A percentile compares a stretch with the other conserved stretches of the same genome.
Conservation (phyloP, 2,329 filamentous ascomycete genomes). For the Hymenoscyphus occultus region DNA sequence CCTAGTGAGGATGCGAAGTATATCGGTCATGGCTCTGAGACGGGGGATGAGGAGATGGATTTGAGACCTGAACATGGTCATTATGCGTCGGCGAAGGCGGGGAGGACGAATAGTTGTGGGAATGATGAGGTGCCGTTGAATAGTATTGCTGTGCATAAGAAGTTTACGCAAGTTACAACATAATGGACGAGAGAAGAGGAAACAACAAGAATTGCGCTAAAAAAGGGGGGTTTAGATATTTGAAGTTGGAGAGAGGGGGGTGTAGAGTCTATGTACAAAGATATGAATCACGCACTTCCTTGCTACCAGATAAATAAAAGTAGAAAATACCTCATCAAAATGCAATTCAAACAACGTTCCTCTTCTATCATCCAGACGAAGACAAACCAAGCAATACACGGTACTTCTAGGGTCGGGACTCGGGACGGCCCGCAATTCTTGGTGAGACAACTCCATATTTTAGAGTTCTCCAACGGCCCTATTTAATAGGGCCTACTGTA, state of each 20-base stretch:
- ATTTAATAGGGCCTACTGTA: background rate
- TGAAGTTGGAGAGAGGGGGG: background rate
- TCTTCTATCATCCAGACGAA: background rate
- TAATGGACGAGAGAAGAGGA: background rate
- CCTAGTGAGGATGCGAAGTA: slow-evolving; percentile 2
- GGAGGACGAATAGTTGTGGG: background rate
- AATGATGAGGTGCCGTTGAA: background rate
- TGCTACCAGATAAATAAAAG: background rate
- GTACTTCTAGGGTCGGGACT: background rate
- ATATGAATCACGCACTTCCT: background rate
- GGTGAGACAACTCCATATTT: background rate
- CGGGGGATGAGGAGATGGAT: background rate
- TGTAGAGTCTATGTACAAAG: background rate
- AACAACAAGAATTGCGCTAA: too few species aligned
- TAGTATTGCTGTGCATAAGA: slow-evolving; percentile 1
- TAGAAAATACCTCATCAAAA: background rate
- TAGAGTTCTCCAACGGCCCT: background rate
- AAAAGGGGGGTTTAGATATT: background rate
- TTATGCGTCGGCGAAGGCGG: background rate
- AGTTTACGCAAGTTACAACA: slow-evolving; percentile 1
- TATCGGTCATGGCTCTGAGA: background rate
- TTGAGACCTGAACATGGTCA: background rate
- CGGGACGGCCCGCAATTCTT: background rate
- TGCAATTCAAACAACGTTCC: background rate
- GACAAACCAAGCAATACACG: background rate